Evolutionary conservation across 139 green algal genomes (phyloP).

Genomic region (Diplosphaera chodatii): DNA sequence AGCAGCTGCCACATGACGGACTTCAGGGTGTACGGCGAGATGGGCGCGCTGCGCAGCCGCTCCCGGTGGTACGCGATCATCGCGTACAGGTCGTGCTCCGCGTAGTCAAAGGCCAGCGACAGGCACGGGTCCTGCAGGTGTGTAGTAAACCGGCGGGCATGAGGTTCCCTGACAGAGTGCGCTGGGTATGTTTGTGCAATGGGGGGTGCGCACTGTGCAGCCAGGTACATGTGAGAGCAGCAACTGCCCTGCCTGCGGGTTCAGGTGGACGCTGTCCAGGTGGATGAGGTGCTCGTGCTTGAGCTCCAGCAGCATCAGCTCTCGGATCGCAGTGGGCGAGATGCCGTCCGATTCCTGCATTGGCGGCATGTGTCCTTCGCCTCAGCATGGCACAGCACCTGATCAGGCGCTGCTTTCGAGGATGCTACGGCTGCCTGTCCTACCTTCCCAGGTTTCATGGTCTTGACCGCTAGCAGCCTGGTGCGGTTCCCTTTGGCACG

Average conservation of each 20-base stretch:
- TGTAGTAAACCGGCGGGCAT: no score
- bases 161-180: no score
- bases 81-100: slow-evolving; percentile 72
- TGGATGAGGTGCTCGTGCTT: slow-evolving; percentile 59
- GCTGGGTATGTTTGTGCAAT: no score
- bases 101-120: slow-evolving; percentile 72
- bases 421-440: no score
- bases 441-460: slow-evolving; percentile 55
- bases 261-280: slow-evolving; percentile 51
- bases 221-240: neutral
- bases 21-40: slow-evolving; percentile 57
- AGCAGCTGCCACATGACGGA: slow-evolving; percentile 68
- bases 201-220: no score
- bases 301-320: slow-evolving; percentile 75
- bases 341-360: slow-evolving; percentile 62
- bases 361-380: no score
- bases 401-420: no score
- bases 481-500: slow-evolving; percentile 23
- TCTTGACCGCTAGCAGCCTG: slow-evolving; percentile 53
- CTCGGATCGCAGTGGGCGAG: slow-evolving; percentile 59
- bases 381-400: no score
- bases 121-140: slow-evolving; percentile 37
- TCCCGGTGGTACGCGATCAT: slow-evolving; percentile 65
- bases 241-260: slow-evolving; percentile 15
- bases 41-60: slow-evolving; percentile 19